Base-by-base conservation (phyloP, 169 alveolate species). In the Eimeria zaria region DNA sequence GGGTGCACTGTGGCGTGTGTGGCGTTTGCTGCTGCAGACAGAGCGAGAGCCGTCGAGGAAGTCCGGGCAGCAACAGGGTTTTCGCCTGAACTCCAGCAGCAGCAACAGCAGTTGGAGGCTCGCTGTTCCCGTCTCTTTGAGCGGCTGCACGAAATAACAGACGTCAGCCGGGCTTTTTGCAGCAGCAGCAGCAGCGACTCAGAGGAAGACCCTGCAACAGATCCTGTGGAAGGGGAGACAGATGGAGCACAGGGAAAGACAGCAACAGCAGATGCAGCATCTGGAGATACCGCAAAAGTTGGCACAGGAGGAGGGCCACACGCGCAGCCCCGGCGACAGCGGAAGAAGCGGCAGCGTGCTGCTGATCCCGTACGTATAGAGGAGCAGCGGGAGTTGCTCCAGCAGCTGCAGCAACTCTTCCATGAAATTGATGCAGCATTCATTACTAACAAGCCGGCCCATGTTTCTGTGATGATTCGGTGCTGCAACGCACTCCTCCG, bases 401-500 rank as follows among this genome's bases (percentile, higher is more conserved):
- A 51, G 53, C 51, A 46, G 76, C 64, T 93, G 84, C 88, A 64
- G 76, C 88, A 62, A 58, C 89, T 93, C 64, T 80, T 93, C 46
- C 39, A 27, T 20, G 93, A 83, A 30, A 93, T 93, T 14, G 93
- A 81, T 48, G 51, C 44, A 8, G 64, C 89, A 3, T 93, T 93
- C 76, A 64, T 53, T 11, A 62, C 62, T 27, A 64, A 80, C 88
- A 67, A 62, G 69, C 93, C 96, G 30, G 96, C 89, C 39, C 74
- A 81, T 73, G 93, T 93, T 84, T 80, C 96, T 39, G 80, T 71
- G 53, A 93, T 93, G 96, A 93, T 93, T 83, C 84, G 96, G 71
- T 93, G 96, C 88, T 93, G 96, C 90, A 93, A 93, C 73, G 88
- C 84, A 12, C 96, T 93, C n/a, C 96, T 93, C 51, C 87, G 64